Conservation (phyloP, 2,329 filamentous ascomycete species). For the Exophiala alcalophila region DNA sequence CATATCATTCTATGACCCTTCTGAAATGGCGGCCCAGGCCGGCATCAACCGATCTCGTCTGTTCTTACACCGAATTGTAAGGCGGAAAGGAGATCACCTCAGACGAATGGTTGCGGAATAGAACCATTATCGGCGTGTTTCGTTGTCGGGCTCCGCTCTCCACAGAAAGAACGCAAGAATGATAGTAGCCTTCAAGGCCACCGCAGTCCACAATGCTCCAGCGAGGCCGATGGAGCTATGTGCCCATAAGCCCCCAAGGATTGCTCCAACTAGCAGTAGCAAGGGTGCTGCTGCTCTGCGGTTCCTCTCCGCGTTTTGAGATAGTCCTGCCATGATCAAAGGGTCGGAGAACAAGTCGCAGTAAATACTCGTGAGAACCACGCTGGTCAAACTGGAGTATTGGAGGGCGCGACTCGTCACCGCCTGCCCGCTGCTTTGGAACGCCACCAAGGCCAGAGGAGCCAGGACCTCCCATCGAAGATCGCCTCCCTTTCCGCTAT, state of each 20-base stretch:
- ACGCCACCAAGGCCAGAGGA: conserved; percentile 67
- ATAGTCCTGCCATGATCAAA: conserved; percentile 40
- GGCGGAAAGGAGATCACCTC: too few relatives aligned
- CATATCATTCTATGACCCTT: too few relatives aligned
- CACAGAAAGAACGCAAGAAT: conserved; percentile 60
- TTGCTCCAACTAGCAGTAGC: conserved; percentile 53
- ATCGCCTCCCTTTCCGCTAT: conserved; percentile 41
- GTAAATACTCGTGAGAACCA: conserved; percentile 78
- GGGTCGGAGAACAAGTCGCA: conserved; percentile 73
- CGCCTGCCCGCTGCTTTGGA: conserved; percentile 75
- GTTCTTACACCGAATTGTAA: too few relatives aligned
- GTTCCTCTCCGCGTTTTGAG: conserved; percentile 53
- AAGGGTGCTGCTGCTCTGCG: conserved; percentile 51
- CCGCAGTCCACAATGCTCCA: conserved; percentile 60
- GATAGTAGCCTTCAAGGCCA: conserved; percentile 55
- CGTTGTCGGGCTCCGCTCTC: conserved; percentile 45
- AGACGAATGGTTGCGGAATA: too few relatives aligned
- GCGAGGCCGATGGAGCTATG: conserved; percentile 51
- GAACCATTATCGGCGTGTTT: background rate
- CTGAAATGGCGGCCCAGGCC: too few relatives aligned
- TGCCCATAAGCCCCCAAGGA: conserved; percentile 55
- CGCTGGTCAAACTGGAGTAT: conserved; percentile 69
- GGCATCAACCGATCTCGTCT: too few relatives aligned
- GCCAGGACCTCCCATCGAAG: conserved; percentile 60
- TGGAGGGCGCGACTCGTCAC: conserved; percentile 69